Evolutionary conservation across 257 asterid genomes (phyloP).

Genomic region (Avicennia marina): DNA sequence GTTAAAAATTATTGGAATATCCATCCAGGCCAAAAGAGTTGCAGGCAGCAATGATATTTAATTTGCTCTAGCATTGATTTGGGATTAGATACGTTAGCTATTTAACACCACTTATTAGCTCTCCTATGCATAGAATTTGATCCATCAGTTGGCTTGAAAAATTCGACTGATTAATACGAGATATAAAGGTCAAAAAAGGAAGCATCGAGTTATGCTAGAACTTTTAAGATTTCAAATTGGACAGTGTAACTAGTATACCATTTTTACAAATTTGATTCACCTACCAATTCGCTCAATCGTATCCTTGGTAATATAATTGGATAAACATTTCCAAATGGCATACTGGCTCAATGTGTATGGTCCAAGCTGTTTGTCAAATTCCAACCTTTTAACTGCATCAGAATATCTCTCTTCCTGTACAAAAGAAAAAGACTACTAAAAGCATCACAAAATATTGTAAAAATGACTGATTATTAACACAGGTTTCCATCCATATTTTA

Average conservation of each 20-base stretch:
- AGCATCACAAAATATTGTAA: constrained; percentile 5
- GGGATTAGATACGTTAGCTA: too few species aligned
- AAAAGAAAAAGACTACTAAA: not conserved
- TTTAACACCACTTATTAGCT: too few species aligned
- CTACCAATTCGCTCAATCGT: constrained; percentile 66
- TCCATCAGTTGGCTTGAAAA: too few species aligned
- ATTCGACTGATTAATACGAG: too few species aligned
- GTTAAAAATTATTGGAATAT: too few species aligned
- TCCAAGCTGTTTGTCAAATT: constrained; percentile 84
- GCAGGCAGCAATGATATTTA: too few species aligned
- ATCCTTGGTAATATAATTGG: constrained; percentile 67
- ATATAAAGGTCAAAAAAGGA: too few species aligned
- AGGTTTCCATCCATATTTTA: not conserved
- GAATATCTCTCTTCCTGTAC: constrained; percentile 71
- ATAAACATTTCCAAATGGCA: constrained; percentile 75
- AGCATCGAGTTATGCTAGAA: not conserved
- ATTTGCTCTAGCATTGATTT: too few species aligned
- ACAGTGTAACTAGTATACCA: constrained; percentile 7
- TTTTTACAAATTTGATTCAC: constrained; percentile 8
- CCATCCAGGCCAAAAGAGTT: too few species aligned
- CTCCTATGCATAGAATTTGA: too few species aligned
- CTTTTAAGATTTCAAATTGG: not conserved
- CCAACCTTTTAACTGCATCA: constrained; percentile 71
- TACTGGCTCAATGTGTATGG: constrained; percentile 66
- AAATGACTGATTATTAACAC: constrained; percentile 4